Base-by-base conservation (phyloP, 495 filamentous ascomycete genomes). In the Talaromyces thailandensis region DNA sequence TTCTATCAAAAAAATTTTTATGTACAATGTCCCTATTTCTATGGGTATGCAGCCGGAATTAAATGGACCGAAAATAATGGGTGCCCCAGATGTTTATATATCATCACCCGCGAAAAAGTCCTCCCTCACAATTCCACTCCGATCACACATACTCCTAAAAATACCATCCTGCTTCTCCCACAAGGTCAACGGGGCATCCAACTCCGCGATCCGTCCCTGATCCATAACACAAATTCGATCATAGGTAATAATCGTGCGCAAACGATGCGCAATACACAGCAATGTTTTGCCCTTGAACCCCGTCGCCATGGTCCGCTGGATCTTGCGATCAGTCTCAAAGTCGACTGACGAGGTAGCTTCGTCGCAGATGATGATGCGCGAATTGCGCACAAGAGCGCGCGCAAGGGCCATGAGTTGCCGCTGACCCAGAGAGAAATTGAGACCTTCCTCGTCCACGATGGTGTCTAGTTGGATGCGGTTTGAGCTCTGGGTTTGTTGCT, bases 211-310 rank as follows among this genome's bases (percentile, higher is more conserved):
- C 37, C 75, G 72, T 0, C 93, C 93, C 31, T 85, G 81, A 63
- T 96, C 93, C 93, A 98, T 96, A 35, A 98, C 93, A 63, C 89
- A 92, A 65, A 98, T 96, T 6, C 93, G 84, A 70, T 98, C 94
- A 68, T 97, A 97, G n/a, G 86, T 83, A 63, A 96, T 88, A 63
- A 97, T 95, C 0, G 94, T 96, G 63, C 89, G 85, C 66, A 97
- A 74, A 11, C 93, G 82, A 74, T 98, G 93, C n/a, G 93, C 93
- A 72, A 98, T 97, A 73, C 92, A 96, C 56, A 98, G 77, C 62
- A 98, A 69, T 45, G 93, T 98, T 80, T 88, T 91, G 43, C 92
- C 94, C 62, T 83, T 80, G 76, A 98, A 98, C 0, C 88, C 94
- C 16, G 83, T 81, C 1, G 89, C 87, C 73, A 98, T 97, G 6